phyloP scores from a whole-genome alignment of 805 yeast species.

The Candida montana region DNA sequence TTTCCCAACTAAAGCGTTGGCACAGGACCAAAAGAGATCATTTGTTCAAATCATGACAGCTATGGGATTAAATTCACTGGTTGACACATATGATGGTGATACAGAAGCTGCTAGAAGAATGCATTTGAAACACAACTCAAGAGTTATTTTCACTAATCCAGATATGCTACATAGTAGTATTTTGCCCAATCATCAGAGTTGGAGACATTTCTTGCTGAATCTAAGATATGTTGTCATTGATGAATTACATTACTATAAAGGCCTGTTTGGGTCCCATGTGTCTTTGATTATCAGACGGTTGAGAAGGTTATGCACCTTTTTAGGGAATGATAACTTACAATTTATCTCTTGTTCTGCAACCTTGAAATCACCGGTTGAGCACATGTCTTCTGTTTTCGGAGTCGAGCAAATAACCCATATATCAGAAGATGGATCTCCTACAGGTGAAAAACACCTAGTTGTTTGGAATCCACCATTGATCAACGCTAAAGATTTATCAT shows the following conservation, averaged over 20 bases:
- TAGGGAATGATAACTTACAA: slow-evolving; percentile 49
- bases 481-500: slow-evolving; percentile 49
- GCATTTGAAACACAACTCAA: slow-evolving; percentile 54
- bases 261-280: slow-evolving; percentile 91
- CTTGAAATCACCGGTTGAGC: slow-evolving; percentile 62
- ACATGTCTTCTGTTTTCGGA: slow-evolving; percentile 74
- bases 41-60: slow-evolving; percentile 49
- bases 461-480: slow-evolving; percentile 82
- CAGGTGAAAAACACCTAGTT: slow-evolving; percentile 67
- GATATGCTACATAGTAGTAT: slow-evolving; percentile 87
- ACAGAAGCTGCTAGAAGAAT: slow-evolving; percentile 57
- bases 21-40: slow-evolving; percentile 93
- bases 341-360: slow-evolving; percentile 96
- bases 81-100: slow-evolving; percentile 92
- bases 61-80: slow-evolving; percentile 46
- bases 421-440: slow-evolving; percentile 82
- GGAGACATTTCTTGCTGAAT: slow-evolving; percentile 64
- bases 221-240: slow-evolving; percentile 75
- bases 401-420: slow-evolving; percentile 54
- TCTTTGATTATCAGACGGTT: slow-evolving; percentile 78
- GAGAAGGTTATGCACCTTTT: slow-evolving; percentile 51
- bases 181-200: slow-evolving; percentile 67
- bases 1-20: slow-evolving; percentile 95
- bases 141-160: slow-evolving; percentile 89
- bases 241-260: slow-evolving; percentile 83